Evolutionary conservation across 75 land plant species (phyloP).

Genomic region (Cryptomeria japonica): DNA sequence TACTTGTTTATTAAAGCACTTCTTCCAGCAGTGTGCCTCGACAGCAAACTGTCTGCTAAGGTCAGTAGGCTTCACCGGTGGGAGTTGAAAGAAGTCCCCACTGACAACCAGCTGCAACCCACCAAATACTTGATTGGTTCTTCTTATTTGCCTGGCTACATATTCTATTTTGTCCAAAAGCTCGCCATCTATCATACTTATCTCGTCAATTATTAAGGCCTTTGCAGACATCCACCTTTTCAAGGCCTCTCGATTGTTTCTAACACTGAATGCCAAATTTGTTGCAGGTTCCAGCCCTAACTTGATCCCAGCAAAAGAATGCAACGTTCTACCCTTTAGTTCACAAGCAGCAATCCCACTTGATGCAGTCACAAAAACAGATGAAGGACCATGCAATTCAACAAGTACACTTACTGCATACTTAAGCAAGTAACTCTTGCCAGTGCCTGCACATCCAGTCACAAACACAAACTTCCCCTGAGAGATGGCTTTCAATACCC

Average conservation of each 20-base stretch:
- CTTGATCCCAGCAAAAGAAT: conserved; percentile 77
- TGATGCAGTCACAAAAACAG: conserved; percentile 76
- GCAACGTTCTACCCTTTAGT: conserved; percentile 36
- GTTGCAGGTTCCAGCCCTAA: conserved; percentile 20
- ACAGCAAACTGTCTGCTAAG: conserved; percentile 56
- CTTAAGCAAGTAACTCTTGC: conserved; percentile 58
- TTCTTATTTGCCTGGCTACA: conserved; percentile 46
- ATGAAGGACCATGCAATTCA: conserved; percentile 22
- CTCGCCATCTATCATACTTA: conserved; percentile 75
- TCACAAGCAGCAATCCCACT: conserved; percentile 73
- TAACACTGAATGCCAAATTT: conserved; percentile 22
- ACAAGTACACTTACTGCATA: conserved; percentile 31
- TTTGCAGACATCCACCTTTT: conserved; percentile 53
- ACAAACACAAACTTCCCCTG: conserved; percentile 67
- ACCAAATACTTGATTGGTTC: conserved; percentile 39
- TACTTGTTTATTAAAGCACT: conserved; percentile 60
- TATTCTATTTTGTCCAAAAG: conserved; percentile 67
- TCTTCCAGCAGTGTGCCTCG: conserved; percentile 74
- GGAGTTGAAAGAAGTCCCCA: conserved; percentile 85
- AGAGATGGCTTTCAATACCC: conserved; percentile 45
- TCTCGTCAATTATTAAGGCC: conserved; percentile 75
- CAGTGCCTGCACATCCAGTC: conserved; percentile 90
- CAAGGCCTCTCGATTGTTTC: conserved; percentile 18
- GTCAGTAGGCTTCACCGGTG: conserved; percentile 42
- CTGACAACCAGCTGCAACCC: conserved; percentile 72